Evolutionary conservation across 1,139 yeast genomes (phyloP), one percentile per base, ranked within the genome.

Genomic region (Petasospora fabianii): DNA sequence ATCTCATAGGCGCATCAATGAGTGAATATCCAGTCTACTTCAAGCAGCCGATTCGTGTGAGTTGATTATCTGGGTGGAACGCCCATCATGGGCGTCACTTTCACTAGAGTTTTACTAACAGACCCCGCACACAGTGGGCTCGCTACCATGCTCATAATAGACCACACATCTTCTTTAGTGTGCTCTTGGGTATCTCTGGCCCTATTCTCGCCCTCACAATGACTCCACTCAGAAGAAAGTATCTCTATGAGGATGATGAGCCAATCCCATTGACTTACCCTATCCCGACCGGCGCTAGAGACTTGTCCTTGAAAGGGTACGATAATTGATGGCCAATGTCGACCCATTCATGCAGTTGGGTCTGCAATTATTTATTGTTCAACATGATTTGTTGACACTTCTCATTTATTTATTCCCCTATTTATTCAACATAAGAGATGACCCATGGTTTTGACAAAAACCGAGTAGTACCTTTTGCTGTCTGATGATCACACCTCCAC

Each of bases 91-190:
- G 6, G 26, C 26, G 26, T n/a, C n/a, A n/a, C 26, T 22, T 22
- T 22, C 26, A 11, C 26, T 22, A 12, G 26, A 11, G 13, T 10
- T 12, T 11, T 11, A 22, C 26, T 22, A 18, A 12, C 6, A 12
- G 18, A 9, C 10, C 16, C 17, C 20, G 14, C 9, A 5, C 13
- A 20, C 21, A 82, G 86, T 84, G 87, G 84, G 64, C 80, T 47
- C 83, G 90, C 61, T 84, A 78, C 64, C 83, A 81, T 53, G 84
- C 92, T 30, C 86, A 84, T 65, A 78, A 78, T 51, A 78, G 79
- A 59, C 95, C 95, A 38, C 88, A 84, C 61, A 70, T 84, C 52
- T 82, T 84, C 62, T 80, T 72, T 59, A 71, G 92, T n/a, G 73
- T 79, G 20, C 69, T 71, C 29, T 68, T 84, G 53, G 95, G 90